Base-by-base conservation (phyloP, 2,329 filamentous ascomycete species). In the Pyrenochaeta sp. region DNA sequence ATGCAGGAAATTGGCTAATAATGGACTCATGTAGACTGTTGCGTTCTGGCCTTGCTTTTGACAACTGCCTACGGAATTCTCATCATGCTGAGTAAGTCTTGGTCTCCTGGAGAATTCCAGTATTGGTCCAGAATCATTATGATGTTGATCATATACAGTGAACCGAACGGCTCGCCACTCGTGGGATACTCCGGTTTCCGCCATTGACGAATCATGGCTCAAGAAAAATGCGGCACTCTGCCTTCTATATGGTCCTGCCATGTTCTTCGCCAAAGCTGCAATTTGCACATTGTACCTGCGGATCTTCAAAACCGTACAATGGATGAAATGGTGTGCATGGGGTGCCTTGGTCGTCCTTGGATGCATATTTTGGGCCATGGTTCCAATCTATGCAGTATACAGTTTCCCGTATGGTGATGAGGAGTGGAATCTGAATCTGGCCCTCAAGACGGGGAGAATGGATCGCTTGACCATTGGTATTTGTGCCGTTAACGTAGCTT, bases 181-280 rank as follows among this genome's bases (percentile, higher is more conserved):
- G 18, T 36, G 34, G 34, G 34, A 36, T 10, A 36, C 34, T 2
- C 34, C 22, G 3, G 19, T 36, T n/a, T 36, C 34, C 3, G n/a
- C 15, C 6, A 18, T 28, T 27, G 11, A 18, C 21, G 22, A 18
- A 8, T 13, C 22, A 11, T 36, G 34, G 34, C 22, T 36, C 10
- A 26, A 36, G 14, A 27, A 23, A 15, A 36, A 36, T 20, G 24
- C 34, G 6, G 34, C 34, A n/a, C 34, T 26, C 22, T 27, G 34
- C 34, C 5, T 36, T 13, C 14, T 36, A 13, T 36, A 36, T 15
- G 34, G 34, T 23, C 34, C 34, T 8, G 34, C 34, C 21, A 36
- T 36, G 34, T 36, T 36, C 22, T 36, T 36, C 22, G 34, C 34
- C 17, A 36, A 36, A 27, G 22, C 34, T 3, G 34, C 34, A 13